A percentile compares a stretch with the other conserved stretches of the same genome.
Conservation (phyloP, 768 basidiomycete genomes). For the Pisolithus marmoratus region DNA sequence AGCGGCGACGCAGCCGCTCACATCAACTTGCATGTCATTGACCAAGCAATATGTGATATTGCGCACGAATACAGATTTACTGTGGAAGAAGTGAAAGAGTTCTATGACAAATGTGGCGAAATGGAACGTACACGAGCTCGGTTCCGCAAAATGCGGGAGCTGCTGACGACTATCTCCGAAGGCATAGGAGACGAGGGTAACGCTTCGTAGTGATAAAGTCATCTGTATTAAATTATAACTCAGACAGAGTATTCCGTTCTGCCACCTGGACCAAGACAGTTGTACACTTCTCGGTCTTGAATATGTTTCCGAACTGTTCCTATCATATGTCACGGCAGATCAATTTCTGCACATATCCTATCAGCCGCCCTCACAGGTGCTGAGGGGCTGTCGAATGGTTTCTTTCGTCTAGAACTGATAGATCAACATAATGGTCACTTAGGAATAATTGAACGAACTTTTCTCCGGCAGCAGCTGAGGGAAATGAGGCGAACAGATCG, state of each 20-base stretch:
- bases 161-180: constrained; percentile 27
- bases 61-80: constrained; percentile 68
- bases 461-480: constrained; percentile 94
- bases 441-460: constrained; percentile 47
- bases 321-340: constrained; percentile 28
- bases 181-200: constrained; percentile 6
- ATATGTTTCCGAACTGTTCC: background rate
- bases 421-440: constrained; percentile 2
- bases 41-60: constrained; percentile 60
- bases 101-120: constrained; percentile 69
- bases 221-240: background rate
- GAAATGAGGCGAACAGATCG: constrained; percentile 92
- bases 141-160: constrained; percentile 63
- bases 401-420: constrained; percentile 51
- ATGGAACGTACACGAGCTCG: constrained; percentile 58
- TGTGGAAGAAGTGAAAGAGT: constrained; percentile 70
- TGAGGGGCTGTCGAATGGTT: constrained; percentile 73
- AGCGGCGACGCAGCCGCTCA: constrained; percentile 5
- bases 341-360: constrained; percentile 61
- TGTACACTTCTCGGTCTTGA: too few species aligned
- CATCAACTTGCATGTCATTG: constrained; percentile 52
- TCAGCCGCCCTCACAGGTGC: constrained; percentile 72
- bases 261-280: too few species aligned
- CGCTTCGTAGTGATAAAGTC: constrained; percentile 5
- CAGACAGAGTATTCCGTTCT: too few species aligned